Percentiles rank a stretch among this genome's conserved stretches.
Conservation (phyloP, 495 filamentous ascomycete genomes). For the Hapsidospora chrysogenum region DNA sequence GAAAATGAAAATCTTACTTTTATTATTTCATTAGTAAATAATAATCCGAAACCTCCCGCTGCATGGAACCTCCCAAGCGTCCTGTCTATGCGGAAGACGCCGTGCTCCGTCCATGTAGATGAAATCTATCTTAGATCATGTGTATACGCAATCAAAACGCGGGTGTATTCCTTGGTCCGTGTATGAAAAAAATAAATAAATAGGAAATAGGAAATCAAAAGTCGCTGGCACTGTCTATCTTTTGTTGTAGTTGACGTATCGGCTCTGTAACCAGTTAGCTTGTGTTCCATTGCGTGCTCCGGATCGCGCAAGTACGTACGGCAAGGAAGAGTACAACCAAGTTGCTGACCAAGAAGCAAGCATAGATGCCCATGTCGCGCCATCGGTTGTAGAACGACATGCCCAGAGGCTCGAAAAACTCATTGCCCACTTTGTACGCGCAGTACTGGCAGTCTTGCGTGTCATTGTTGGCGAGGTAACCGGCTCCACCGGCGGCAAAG, state of each 20-base stretch:
- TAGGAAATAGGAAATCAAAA: no score
- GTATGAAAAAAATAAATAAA: no score
- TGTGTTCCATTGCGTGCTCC: background rate
- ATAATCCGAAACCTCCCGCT: no score
- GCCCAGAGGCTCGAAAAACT: constrained; percentile 53
- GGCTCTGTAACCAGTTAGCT: constrained; percentile 2
- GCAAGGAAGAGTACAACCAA: constrained; percentile 58
- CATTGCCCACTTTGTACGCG: constrained; percentile 57
- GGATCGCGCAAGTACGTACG: constrained; percentile 23
- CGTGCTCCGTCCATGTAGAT: no score
- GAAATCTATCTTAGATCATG: no score
- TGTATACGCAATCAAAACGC: no score
- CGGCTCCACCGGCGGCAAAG: constrained; percentile 44
- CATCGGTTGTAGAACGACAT: constrained; percentile 52
- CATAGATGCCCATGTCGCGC: constrained; percentile 65
- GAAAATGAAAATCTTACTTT: no score
- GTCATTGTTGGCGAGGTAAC: constrained; percentile 50
- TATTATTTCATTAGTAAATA: no score
- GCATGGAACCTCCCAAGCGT: no score
- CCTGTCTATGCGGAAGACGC: no score
- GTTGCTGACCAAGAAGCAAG: constrained; percentile 59
- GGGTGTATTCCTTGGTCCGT: no score
- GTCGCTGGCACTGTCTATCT: no score
- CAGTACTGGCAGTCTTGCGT: constrained; percentile 58
- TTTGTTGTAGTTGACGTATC: constrained; percentile 4